Evolutionary conservation across 83 land plant species (phyloP), one percentile per base, ranked within the genome.

Genomic region (Picea abies): DNA sequence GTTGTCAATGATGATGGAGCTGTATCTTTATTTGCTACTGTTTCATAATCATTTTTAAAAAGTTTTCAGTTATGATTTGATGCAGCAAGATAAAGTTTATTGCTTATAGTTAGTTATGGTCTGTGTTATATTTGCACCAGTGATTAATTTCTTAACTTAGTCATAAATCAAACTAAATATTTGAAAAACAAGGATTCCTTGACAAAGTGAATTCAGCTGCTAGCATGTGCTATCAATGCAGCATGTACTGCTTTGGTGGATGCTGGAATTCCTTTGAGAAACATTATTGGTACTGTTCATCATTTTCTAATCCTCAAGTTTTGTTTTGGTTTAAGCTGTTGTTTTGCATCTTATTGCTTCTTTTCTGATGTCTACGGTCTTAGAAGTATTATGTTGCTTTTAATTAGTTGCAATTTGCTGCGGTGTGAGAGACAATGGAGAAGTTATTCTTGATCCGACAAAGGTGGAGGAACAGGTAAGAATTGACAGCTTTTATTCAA

Each of bases 1-100:
- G 99, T 96, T 80, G 86, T 95, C 79, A 86, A 84, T 87, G 99
- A 96, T 87, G 99, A 96, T 90, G 99, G 99, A 82, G 88, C 94
- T 84, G 99, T 96, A 96, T 96, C 99, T 86, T 90, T 87, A 16
- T 20, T 41, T 20, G 56, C 56, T 44, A 41, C 41, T 44, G 20
- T 41, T 47, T 41, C 22, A 6, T 72, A 3, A 3, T 72, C 76
- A 72, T 71, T 47, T 20, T 41, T 19, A 6, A 47, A 6, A 47
- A 47, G 52, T 7, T 37, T 41, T 71, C 17, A 4, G 6, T 6
- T 71, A 39, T 39, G 52, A 16, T 71, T 71, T 6, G n/a, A n/a
- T 37, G 20, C 12, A 37, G 8, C 52, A 14, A n/a, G 49, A 71
- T 47, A 20, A 71, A 19, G 2, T 17, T 12, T 70, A 37, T 70